Evolutionary conservation across 73 alveolate species (phyloP).

Genomic region (Durusdinium trenchii): DNA sequence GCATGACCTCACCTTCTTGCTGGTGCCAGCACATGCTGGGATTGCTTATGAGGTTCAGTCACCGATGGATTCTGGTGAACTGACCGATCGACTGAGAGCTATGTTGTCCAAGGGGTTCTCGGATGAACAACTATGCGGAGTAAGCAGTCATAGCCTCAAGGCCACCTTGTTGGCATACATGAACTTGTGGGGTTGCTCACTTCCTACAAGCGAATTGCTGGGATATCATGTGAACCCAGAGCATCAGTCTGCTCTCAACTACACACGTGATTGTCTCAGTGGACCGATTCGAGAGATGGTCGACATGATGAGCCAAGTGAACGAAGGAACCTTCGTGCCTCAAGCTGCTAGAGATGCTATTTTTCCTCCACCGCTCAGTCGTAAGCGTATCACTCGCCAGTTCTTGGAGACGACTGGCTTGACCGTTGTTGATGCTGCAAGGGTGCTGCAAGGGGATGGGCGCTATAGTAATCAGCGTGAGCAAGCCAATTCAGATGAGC

Average conservation of each 20-base stretch:
- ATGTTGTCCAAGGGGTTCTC: background rate
- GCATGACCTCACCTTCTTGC: background rate
- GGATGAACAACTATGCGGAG: background rate
- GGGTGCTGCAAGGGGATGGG: background rate
- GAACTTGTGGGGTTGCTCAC: background rate
- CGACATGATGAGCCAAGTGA: background rate
- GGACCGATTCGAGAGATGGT: constrained; percentile 9
- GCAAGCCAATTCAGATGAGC: background rate
- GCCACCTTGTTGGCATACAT: background rate
- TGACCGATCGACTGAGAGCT: background rate
- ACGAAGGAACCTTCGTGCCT: background rate
- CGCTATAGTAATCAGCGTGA: background rate
- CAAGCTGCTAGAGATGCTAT: background rate
- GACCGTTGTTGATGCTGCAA: background rate
- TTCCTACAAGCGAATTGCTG: background rate
- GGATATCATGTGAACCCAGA: background rate
- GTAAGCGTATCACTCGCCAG: background rate
- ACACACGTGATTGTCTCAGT: constrained; percentile 1
- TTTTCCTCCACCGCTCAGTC: background rate
- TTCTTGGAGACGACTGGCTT: background rate
- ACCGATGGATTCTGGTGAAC: background rate
- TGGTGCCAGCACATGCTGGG: background rate
- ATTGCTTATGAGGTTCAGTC: background rate
- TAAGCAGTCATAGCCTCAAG: constrained; percentile 1
- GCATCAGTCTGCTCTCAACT: constrained; percentile 2